These are phyloP conservation scores for Saccharomycopsis selenospora DNA, from an alignment of 805 yeast species.

Conservation along the genomic window DNA sequence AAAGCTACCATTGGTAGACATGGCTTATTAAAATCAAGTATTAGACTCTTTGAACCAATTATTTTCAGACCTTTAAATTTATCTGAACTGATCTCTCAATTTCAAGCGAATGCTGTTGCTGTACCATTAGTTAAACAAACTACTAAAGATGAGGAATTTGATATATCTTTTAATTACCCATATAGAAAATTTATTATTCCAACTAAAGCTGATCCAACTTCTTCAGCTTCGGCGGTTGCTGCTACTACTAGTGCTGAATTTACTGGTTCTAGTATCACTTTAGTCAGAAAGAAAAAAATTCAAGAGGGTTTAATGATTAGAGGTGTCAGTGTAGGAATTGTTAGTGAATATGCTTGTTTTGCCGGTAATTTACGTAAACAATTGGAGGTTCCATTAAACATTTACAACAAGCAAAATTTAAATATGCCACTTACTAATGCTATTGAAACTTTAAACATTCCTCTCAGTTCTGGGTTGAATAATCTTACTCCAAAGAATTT, in stretches of 20 bases:
- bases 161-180: background rate
- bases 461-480: background rate
- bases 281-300: background rate
- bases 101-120: background rate
- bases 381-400: background rate
- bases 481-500: background rate
- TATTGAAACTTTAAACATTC: background rate
- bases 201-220: background rate
- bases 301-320: background rate
- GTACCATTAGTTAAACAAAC: background rate
- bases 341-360: background rate
- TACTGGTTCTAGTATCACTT: background rate
- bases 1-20: slow-evolving; percentile 16
- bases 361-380: slow-evolving; percentile 1
- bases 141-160: background rate
- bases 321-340: background rate
- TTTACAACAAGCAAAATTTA: background rate
- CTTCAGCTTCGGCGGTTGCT: background rate
- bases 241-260: no score
- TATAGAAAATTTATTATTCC: background rate
- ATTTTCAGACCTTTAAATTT: background rate
- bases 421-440: background rate
- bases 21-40: background rate
- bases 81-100: background rate
- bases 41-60: slow-evolving; percentile 1